Evolutionary conservation across 371 early-diverging fungal genomes (phyloP).

Genomic region (Chytridium lagenaria): DNA sequence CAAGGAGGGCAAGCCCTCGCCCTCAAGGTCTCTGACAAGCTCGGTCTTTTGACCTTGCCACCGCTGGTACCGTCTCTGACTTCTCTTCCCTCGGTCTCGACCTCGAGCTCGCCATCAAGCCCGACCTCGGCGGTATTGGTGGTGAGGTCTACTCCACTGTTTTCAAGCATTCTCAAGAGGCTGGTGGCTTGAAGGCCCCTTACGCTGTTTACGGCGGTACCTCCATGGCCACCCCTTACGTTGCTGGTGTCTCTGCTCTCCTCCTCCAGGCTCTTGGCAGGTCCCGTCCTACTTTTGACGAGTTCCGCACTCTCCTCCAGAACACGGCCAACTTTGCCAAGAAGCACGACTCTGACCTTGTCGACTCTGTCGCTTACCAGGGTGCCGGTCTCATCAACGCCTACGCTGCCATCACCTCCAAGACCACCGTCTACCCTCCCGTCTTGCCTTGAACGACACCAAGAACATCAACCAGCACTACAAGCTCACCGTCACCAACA

Average conservation of each 20-base stretch:
- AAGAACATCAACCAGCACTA: too few species aligned
- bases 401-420: constrained; percentile 60
- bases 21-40: neutral
- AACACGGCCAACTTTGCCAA: constrained; percentile 60
- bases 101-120: constrained; percentile 27
- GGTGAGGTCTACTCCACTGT: too few species aligned
- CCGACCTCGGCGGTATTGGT: constrained; percentile 40
- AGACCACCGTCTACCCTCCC: constrained; percentile 62
- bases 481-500: too few species aligned
- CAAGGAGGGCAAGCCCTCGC: constrained; percentile 42
- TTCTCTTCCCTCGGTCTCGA: constrained; percentile 46
- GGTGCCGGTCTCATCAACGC: too few species aligned
- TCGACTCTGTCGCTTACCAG: too few species aligned
- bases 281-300: neutral
- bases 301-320: constrained; percentile 25
- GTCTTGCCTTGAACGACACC: too few species aligned
- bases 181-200: neutral
- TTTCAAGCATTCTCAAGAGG: neutral
- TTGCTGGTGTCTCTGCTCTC: too few species aligned
- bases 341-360: constrained; percentile 41
- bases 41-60: constrained; percentile 15
- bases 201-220: constrained; percentile 33
- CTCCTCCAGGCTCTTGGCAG: constrained; percentile 27
- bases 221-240: constrained; percentile 58
- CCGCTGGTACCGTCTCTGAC: constrained; percentile 52